Conservation (phyloP, 257 asterid genomes). For the Przewalskia tangutica region DNA sequence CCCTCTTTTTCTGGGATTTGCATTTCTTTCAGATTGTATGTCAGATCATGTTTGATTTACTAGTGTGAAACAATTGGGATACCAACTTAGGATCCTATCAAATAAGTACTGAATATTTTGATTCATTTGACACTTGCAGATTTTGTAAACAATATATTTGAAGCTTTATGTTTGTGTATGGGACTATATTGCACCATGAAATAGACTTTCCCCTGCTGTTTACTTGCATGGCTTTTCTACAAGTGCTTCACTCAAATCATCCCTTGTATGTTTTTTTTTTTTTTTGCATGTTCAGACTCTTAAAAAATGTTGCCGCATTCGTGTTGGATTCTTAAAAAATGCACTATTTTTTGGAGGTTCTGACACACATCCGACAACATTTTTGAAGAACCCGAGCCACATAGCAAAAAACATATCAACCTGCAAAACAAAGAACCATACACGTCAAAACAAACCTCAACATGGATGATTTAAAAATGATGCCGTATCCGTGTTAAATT, state of each 20-base stretch:
- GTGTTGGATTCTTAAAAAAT: not conserved
- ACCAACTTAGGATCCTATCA: slow-evolving; percentile 35
- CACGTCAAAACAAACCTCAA: not conserved
- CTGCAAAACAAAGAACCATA: not conserved
- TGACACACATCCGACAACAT: not conserved
- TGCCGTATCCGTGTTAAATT: too few species aligned
- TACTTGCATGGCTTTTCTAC: not conserved
- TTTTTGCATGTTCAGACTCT: not conserved
- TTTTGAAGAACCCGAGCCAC: not conserved
- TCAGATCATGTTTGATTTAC: slow-evolving; percentile 44
- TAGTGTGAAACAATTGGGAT: slow-evolving; percentile 49
- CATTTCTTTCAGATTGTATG: slow-evolving; percentile 43
- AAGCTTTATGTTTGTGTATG: not conserved
- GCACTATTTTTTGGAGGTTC: not conserved
- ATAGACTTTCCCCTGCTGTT: not conserved
- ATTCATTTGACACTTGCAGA: slow-evolving; percentile 23
- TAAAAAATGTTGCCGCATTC: not conserved
- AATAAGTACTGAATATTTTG: slow-evolving; percentile 33
- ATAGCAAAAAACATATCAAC: not conserved
- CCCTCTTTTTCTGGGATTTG: slow-evolving; percentile 27
- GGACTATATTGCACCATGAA: not conserved
- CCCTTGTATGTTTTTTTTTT: not conserved
- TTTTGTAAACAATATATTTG: slow-evolving; percentile 16
- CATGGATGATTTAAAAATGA: not conserved
- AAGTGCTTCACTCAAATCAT: not conserved